Evolutionary conservation across 441 rosid genomes (phyloP), one percentile per base, ranked within the genome.

Genomic region (Arabidopsis hybrid): DNA sequence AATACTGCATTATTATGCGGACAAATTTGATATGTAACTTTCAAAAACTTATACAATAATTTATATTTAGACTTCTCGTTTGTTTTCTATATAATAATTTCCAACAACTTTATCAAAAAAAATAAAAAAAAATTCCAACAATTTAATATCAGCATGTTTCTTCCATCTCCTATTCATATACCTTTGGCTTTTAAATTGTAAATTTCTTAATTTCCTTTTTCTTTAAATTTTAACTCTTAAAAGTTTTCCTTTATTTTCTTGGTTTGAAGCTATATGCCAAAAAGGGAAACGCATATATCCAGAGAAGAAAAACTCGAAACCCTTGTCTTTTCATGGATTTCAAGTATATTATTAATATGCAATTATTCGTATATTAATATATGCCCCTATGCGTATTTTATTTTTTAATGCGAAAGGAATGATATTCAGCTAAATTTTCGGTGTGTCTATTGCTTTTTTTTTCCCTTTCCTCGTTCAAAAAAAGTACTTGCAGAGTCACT

Each of bases 381-480:
- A 21, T 21, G 4, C 58, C 17, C 49, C 17, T 39, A 9, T 67
- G 61, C 5, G 18, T 46, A 16, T 3, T 21, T 1, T 2, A 6
- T 16, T 16, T 36, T 16, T 50, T 26, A 63, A 49, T 49, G 42
- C 21, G 36, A 46, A 46, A 53, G 65, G 65, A 66, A 72, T 52
- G 52, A 60, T 36, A 35, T 72, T 66, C 29, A 60, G 36, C 72
- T 77, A 77, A 43, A 65, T 36, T 65, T 21, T 50, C 45, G 68
- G 71, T 51, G 56, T 64, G 60, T 63, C 43, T 21, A 21, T 40
- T 47, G 55, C 18, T 62, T 53, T 40, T 43, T 26, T 29, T 45
- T 34, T 39, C 17, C 34, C 74, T 57, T 59, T 65, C 71, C 47
- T 63, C 45, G 65, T 74, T 72, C 12, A 65, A 43, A 77, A 65